Base-by-base conservation (phyloP, 768 basidiomycete genomes). In the Suillus spraguei region DNA sequence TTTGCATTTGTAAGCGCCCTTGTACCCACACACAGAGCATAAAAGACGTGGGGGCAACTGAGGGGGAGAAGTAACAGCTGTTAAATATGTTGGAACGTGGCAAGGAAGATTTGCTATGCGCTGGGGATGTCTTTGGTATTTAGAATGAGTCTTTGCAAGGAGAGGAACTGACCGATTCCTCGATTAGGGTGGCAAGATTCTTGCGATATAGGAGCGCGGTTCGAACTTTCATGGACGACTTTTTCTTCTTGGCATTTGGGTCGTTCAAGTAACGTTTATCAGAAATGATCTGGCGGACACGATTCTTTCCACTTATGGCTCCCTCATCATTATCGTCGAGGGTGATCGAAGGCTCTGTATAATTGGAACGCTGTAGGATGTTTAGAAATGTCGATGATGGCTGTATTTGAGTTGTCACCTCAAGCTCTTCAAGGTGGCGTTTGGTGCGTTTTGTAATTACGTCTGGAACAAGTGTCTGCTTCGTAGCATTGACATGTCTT, bases 11-110 rank as follows among this genome's bases (percentile, higher is more conserved):
- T 95, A 95, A 5, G 80, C 79, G 7, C 91, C 92, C 84, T 85
- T 90, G 73, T 91, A 94, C 3, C 94, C 92, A 68, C 94, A 95
- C 32, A 94, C 90, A n/a, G 91, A 87, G 71, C 94, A 95, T 16
- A 95, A 70, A 66, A 86, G 77, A 47, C 91, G 86, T 9, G 88
- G 83, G 7, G 93, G 91, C 63, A 88, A 84, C 1, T 72, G 74
- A 0, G 91, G 78, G 1, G 86, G 80, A 2, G 87, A 84, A 1
- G 87, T 83, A 36, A 75, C 79, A 16, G 89, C 90, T 22, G 87
- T 91, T 63, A 94, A 73, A 78, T 95, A 95, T 20, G 85, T 87
- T 7, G 91, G 85, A 16, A 82, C 78, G 44, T 77, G 74, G 5
- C 84, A 62, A 4, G 86, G 83, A 58, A 87, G 72, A 62, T 80